A percentile compares a stretch with the other conserved stretches of the same genome.
Conservation (phyloP, 2,329 filamentous ascomycete genomes). For the Myriosclerotinia duriaeana region DNA sequence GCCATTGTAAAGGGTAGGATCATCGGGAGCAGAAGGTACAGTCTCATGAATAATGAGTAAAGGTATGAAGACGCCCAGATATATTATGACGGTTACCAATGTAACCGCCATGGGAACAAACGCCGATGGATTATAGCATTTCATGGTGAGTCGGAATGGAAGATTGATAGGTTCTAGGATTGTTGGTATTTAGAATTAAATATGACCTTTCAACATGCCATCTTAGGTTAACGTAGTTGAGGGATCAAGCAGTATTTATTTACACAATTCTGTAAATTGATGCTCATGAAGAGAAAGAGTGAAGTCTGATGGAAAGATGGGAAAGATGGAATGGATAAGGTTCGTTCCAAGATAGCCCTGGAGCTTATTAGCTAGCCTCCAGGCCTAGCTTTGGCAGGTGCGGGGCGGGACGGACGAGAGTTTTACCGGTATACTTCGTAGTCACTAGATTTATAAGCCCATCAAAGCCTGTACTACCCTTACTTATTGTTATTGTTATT, state of each 20-base stretch:
- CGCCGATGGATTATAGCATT: constrained; percentile 58
- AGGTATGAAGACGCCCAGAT: constrained; percentile 73
- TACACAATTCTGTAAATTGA: neutral
- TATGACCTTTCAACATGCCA: constrained; percentile 8
- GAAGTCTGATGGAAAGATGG: neutral
- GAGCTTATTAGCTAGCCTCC: neutral
- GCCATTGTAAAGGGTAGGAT: constrained; percentile 56
- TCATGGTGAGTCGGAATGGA: constrained; percentile 30
- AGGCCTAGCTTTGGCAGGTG: constrained; percentile 9
- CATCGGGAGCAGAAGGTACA: constrained; percentile 64
- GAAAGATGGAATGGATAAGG: neutral
- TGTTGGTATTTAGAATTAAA: neutral
- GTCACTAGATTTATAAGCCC: neutral
- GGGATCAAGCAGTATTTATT: neutral
- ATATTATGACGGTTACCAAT: constrained; percentile 72
- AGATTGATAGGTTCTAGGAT: constrained; percentile 1
- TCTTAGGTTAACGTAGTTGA: constrained; percentile 3
- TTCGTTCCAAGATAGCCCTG: too few relatives aligned
- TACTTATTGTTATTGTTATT: too few relatives aligned
- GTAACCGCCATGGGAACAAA: constrained; percentile 83
- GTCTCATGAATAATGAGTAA: constrained; percentile 73
- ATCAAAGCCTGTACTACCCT: neutral
- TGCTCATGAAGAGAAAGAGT: neutral
- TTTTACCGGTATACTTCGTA: neutral
- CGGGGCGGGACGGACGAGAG: constrained; percentile 8